Conservation (phyloP, 805 yeast species). For the Osmozyma mogii region DNA sequence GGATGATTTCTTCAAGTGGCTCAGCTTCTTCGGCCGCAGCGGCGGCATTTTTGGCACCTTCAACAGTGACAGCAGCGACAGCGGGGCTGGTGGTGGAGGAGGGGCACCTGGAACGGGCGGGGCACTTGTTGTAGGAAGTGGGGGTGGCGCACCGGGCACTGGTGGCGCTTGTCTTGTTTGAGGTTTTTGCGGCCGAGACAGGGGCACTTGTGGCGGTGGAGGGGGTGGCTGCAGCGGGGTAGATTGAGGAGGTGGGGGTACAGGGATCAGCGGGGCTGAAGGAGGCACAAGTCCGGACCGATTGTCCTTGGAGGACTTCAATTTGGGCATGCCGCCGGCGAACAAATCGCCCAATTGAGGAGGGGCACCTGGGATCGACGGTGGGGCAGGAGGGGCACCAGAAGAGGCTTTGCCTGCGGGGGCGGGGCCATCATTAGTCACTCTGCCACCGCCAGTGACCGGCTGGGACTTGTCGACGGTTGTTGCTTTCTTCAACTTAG, state of each 20-base stretch:
- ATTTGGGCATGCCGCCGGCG: constrained; percentile 76
- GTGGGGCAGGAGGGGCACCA: constrained; percentile 14
- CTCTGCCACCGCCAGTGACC: too few relatives aligned
- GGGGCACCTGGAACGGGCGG: constrained; percentile 16
- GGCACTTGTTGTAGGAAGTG: constrained; percentile 9
- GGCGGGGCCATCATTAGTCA: constrained; percentile 19
- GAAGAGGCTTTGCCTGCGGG: constrained; percentile 3
- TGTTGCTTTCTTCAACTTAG: constrained; percentile 32
- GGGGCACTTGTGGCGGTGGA: constrained; percentile 10
- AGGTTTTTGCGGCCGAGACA: constrained; percentile 11
- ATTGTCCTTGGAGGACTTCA: constrained; percentile 36
- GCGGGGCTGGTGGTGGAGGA: constrained; percentile 15
- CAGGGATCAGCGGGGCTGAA: constrained; percentile 34
- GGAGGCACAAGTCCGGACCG: constrained; percentile 28
- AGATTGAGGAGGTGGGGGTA: constrained; percentile 7
- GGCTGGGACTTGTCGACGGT: constrained; percentile 44
- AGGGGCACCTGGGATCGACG: constrained; percentile 31
- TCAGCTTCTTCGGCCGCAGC: constrained; percentile 29
- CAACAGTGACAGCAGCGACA: constrained; percentile 11
- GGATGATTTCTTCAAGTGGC: constrained; percentile 18
- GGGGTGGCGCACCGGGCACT: constrained; percentile 16
- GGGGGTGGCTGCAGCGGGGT: too few relatives aligned
- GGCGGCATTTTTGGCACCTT: constrained; percentile 15
- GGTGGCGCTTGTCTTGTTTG: constrained; percentile 12
- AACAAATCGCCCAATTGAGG: constrained; percentile 54